phyloP scores from a whole-genome alignment of 225 moss, liverwort and hornwort species.

The Marchantia paleacea region DNA sequence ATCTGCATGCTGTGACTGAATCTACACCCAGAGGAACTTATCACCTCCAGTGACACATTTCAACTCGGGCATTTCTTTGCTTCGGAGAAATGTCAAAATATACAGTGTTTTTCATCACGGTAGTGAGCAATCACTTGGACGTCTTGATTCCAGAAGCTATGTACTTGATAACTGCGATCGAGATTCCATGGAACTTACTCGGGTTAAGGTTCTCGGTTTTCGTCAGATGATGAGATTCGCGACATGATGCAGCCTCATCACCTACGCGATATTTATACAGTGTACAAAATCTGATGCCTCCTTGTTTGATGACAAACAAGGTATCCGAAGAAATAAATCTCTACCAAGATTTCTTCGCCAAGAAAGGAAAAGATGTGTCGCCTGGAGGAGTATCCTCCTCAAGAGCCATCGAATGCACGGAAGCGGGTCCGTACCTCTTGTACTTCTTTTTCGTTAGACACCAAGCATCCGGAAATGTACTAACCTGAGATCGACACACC shows the following conservation, averaged over 20 bases:
- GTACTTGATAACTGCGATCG: not conserved
- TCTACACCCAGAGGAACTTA: not conserved
- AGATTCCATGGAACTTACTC: not conserved
- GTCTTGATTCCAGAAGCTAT: not conserved
- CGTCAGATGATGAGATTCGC: not conserved
- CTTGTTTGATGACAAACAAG: not conserved
- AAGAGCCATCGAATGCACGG: slow-evolving; percentile 49
- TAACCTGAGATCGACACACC: slow-evolving; percentile 38
- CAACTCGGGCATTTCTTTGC: not conserved
- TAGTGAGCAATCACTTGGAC: not conserved
- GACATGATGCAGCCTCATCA: not conserved
- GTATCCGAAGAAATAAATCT: not conserved
- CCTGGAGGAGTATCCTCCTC: slow-evolving; percentile 20
- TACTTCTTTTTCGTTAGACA: slow-evolving; percentile 56
- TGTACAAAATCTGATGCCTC: not conserved
- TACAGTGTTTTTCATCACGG: not conserved
- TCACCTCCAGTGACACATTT: not conserved
- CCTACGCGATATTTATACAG: not conserved
- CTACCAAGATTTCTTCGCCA: not conserved
- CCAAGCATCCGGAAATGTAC: slow-evolving; percentile 56
- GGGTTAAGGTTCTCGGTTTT: not conserved
- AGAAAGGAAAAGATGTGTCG: not conserved
- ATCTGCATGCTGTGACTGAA: not conserved
- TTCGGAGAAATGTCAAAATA: not conserved
- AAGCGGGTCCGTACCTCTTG: slow-evolving; percentile 41